Evolutionary conservation across 1,139 yeast genomes (phyloP).

Genomic region (Keqinozyma sinolaborantium): DNA sequence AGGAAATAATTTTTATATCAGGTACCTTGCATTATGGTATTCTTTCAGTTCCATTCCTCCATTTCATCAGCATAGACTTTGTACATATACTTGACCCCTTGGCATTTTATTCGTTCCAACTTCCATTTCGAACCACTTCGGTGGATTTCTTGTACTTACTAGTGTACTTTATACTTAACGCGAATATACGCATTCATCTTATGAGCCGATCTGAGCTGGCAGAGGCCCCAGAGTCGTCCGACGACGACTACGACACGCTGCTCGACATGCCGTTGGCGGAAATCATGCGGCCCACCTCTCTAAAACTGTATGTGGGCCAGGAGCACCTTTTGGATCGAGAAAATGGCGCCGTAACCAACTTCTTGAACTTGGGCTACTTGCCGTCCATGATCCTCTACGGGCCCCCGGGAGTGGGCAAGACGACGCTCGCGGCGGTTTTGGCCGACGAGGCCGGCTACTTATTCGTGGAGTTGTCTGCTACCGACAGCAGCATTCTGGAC

Average conservation of each 20-base stretch:
- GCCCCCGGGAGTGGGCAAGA: conserved; percentile 48
- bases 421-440: conserved; percentile 38
- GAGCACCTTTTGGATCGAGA: conserved; percentile 24
- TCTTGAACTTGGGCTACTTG: conserved; percentile 32
- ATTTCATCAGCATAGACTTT: neutral
- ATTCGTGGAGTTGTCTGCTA: conserved; percentile 40
- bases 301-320: conserved; percentile 36
- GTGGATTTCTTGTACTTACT: neutral
- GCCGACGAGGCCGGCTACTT: conserved; percentile 32
- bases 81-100: neutral
- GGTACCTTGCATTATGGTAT: neutral
- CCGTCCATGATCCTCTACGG: conserved; percentile 45
- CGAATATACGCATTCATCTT: neutral
- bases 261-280: conserved; percentile 8
- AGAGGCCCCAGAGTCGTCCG: too few species aligned
- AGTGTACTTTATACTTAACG: neutral
- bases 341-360: conserved; percentile 29
- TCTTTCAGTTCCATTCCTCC: neutral
- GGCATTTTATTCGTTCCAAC: neutral
- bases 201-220: neutral
- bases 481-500: conserved; percentile 30
- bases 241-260: neutral
- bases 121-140: neutral
- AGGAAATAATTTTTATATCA: conserved; percentile 10
- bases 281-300: conserved; percentile 19